These are phyloP conservation scores for Penicillium polonicum DNA, from an alignment of 2,329 filamentous ascomycete genomes.

Conservation along the genomic window DNA sequence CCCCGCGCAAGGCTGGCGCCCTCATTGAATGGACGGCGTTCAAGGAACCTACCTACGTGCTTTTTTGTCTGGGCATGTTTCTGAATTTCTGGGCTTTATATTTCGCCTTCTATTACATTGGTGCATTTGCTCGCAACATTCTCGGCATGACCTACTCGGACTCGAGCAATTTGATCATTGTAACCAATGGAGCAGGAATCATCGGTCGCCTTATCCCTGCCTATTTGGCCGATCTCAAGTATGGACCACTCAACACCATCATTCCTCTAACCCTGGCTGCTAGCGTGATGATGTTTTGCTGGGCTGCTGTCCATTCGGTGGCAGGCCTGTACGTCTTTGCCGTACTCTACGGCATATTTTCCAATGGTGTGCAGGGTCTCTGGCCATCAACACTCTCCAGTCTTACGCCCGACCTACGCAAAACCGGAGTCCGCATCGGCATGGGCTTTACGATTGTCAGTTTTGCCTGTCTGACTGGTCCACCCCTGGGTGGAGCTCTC, in stretches of 20 bases:
- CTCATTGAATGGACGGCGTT: conserved; percentile 14
- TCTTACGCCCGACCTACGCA: conserved; percentile 15
- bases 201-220: conserved; percentile 55
- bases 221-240: conserved; percentile 52
- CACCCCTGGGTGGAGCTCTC: conserved; percentile 49
- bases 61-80: conserved; percentile 18
- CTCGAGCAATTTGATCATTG: conserved; percentile 56
- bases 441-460: conserved; percentile 49
- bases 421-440: conserved; percentile 15
- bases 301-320: conserved; percentile 51
- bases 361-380: conserved; percentile 11
- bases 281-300: conserved; percentile 54
- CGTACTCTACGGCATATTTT: conserved; percentile 41
- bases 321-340: conserved; percentile 46
- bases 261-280: conserved; percentile 52
- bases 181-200: conserved; percentile 58
- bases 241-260: conserved; percentile 58
- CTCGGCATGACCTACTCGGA: conserved; percentile 43
- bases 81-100: conserved; percentile 32
- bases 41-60: conserved; percentile 41
- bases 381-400: conserved; percentile 16
- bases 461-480: conserved; percentile 47
- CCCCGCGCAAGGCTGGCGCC: conserved; percentile 7
- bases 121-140: conserved; percentile 49
- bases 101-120: conserved; percentile 60